These are phyloP conservation scores for Saprolegnia diclina DNA, from an alignment of 352 stramenopile genomes.

Conservation along the genomic window DNA sequence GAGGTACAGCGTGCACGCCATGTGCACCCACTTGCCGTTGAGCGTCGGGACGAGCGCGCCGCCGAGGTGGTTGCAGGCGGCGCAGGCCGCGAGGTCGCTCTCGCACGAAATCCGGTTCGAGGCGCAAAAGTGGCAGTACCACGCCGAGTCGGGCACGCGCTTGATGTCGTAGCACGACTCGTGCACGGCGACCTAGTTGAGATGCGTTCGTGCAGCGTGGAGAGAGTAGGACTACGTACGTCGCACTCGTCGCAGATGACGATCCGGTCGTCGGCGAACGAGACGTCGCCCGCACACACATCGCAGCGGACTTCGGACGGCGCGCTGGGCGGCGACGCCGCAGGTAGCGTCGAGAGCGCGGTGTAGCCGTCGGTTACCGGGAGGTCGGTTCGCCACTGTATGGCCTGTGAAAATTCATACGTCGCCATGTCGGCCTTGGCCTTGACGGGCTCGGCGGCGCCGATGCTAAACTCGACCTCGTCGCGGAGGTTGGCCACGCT, in stretches of 20 bases:
- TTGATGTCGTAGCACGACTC: constrained; percentile 74
- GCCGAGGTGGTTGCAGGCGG: constrained; percentile 13
- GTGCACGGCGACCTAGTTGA: constrained; percentile 43
- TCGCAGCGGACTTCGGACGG: constrained; percentile 36
- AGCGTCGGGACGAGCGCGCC: constrained; percentile 18
- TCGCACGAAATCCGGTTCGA: background rate
- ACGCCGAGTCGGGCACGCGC: constrained; percentile 61
- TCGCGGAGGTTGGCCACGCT: constrained; percentile 8
- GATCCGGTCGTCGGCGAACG: constrained; percentile 64
- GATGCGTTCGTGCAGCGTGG: background rate
- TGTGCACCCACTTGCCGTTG: constrained; percentile 53
- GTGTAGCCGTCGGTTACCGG: background rate
- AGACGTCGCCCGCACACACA: constrained; percentile 60
- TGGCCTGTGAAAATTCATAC: background rate
- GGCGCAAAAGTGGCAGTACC: constrained; percentile 64
- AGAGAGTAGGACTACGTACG: constrained; percentile 20
- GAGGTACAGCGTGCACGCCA: constrained; percentile 75
- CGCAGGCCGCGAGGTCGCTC: background rate
- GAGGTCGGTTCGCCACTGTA: background rate
- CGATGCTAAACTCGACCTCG: constrained; percentile 3
- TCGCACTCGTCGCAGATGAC: constrained; percentile 74
- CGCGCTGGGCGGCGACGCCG: background rate
- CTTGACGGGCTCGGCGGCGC: background rate
- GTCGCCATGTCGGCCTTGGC: background rate
- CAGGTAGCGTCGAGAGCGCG: background rate